Base-by-base conservation (phyloP, 371 early-diverging fungal genomes). In the Haplosporangium sp. region DNA sequence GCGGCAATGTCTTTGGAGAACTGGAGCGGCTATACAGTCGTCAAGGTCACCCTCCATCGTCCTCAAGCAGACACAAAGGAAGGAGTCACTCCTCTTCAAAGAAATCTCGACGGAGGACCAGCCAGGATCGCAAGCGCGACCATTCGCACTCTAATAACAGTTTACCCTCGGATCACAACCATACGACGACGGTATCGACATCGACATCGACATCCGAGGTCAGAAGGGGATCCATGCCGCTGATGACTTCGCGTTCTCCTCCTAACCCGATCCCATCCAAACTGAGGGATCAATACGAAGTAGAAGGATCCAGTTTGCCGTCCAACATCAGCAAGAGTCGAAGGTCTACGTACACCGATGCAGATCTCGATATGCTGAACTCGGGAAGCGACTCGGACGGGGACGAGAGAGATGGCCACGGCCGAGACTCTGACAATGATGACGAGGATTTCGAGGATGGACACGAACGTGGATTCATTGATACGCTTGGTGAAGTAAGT, bases 1-100 rank as follows among this genome's bases (percentile, higher is more conserved):
- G 80, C 1, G 80, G 80, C 23, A 79, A 62, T 37, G 73, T 79
- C 18, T 79, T 79, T 66, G 80, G 80, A 1, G 80, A 79, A 38
- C 80, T 79, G 11, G 80, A 79, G 40, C 50, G 80, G 18, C 50
- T 61, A 10, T 74, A 68, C 18, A 74, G 69, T 37, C 69, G 29
- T 4, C 29, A 29, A 64, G 37, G 58, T 61, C 40, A 45, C 42
- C 42, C 63, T 59, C 41, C 60, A 12, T 62, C 62, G 21, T 42
- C 40, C 7, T 55, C 66, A 5, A 18, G 55, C 36, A 65, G 40
- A 13, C 73, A 50, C 45, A 55, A 61, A 5, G 62, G 64, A 14
- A 62, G 42, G 29, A 50, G 51, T 43, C 55, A 29, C 18, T 64
- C 69, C 11, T 61, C 55, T 50, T 29, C 29, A 29, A 74, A 52